These are phyloP conservation scores for Myriosclerotinia duriaeana DNA, from an alignment of 2,329 filamentous ascomycete genomes.

Conservation along the genomic window DNA sequence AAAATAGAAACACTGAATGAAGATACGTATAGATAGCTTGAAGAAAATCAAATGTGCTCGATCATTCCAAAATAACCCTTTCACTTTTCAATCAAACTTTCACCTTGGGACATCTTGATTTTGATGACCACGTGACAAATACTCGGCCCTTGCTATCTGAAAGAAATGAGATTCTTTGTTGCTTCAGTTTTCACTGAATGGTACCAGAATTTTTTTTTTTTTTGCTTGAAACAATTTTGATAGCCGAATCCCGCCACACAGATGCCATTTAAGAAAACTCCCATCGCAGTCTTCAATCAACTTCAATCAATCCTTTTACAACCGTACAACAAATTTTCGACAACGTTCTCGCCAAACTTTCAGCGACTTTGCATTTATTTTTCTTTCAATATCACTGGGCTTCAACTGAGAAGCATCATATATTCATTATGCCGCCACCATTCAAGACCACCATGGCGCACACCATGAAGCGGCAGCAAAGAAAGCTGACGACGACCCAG, in stretches of 20 bases:
- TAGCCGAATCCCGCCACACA: not conserved
- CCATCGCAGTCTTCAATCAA: not conserved
- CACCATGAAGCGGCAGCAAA: not conserved
- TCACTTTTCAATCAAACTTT: not conserved
- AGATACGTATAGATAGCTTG: not conserved
- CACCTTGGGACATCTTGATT: not conserved
- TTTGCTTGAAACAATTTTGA: conserved; percentile 5
- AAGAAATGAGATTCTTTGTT: conserved; percentile 12
- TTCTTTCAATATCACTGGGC: not conserved
- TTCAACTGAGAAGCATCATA: not conserved
- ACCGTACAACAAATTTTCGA: not conserved
- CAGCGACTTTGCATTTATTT: not conserved
- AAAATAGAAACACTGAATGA: not conserved
- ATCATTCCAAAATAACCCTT: not conserved
- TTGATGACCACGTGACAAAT: not conserved
- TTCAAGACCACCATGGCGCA: not conserved
- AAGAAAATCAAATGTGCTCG: not conserved
- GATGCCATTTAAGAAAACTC: not conserved
- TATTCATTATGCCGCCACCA: not conserved
- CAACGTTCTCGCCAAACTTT: not conserved
- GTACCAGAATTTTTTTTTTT: not conserved
- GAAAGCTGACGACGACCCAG: not conserved
- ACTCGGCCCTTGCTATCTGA: not conserved
- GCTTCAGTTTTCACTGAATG: not conserved
- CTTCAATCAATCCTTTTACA: not conserved